Base-by-base conservation (phyloP, 2,329 filamentous ascomycete genomes). In the Waltergamsia citrina region DNA sequence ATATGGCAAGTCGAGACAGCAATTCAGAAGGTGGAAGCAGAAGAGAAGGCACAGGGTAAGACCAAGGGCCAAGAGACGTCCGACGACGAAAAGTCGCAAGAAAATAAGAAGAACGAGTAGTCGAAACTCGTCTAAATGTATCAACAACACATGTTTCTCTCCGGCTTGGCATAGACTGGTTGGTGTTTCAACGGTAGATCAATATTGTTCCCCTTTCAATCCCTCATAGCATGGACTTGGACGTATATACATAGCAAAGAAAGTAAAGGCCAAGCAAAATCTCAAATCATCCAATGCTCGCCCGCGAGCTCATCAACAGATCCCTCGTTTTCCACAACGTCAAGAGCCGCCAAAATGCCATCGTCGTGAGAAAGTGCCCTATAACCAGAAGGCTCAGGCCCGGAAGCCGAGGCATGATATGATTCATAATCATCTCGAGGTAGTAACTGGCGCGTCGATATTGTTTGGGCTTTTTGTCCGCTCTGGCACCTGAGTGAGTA, bases 1-100 rank as follows among this genome's bases (percentile, higher is more conserved):
- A 76, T 86, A 38, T 78, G 78, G 65, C 84, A 90, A 55, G 78
- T 88, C 3, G 69, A 78, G 45, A 62, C 55, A 28, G 59, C 61
- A 12, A 58, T 71, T 35, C 47, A 53, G 33, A 60, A 64, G 29
- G 58, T 62, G 15, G 59, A 55, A 35, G 49, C 40, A 26, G 26
- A 34, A 22, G 30, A 40, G 6, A 40, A 44, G 18, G 35, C 33
- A 32, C 21, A 37, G 39, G 40, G 24, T 42, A 45, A 23, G 42
- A 47, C 30, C 35, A 39, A 33, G 28, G 21, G 10, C 5, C 21
- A 35, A n/a, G n/a, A n/a, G n/a, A n/a, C n/a, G n/a, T n/a, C n/a
- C 28, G 30, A 36, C 36, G 37, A 39, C 7, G 35, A 32, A 14
- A 15, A 30, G 7, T 31, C 18, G 17, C 38, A 42, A 27, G 35